Evolutionary conservation across 805 yeast species (phyloP).

Genomic region (Metschnikowia lunata): DNA sequence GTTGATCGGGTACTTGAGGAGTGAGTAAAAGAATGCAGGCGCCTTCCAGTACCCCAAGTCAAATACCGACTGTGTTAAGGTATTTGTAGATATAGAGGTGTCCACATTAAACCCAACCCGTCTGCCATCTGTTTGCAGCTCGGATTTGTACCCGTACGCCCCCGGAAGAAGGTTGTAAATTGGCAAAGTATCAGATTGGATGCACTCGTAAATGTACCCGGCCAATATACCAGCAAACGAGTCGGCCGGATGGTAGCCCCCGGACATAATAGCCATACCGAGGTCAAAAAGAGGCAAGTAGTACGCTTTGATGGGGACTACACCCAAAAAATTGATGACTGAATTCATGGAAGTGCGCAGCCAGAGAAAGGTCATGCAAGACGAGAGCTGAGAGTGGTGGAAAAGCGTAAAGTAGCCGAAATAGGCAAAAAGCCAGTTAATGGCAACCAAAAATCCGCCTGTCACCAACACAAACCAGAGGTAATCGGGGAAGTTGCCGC

Average conservation of each 20-base stretch:
- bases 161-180: conserved; percentile 36
- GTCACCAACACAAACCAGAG: conserved; percentile 49
- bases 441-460: conserved; percentile 43
- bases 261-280: conserved; percentile 32
- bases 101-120: conserved; percentile 29
- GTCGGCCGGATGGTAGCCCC: conserved; percentile 38
- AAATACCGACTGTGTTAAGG: conserved; percentile 31
- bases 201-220: conserved; percentile 58
- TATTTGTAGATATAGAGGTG: conserved; percentile 7
- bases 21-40: conserved; percentile 40
- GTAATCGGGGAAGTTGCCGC: conserved; percentile 49
- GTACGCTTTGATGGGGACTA: conserved; percentile 53
- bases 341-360: conserved; percentile 52
- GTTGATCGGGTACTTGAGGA: conserved; percentile 28
- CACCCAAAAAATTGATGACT: conserved; percentile 48
- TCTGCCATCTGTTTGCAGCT: conserved; percentile 5
- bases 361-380: conserved; percentile 61
- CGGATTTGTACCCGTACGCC: conserved; percentile 18
- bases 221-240: conserved; percentile 49
- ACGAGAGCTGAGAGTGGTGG: conserved; percentile 41
- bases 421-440: conserved; percentile 20
- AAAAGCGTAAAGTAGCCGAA: conserved; percentile 10
- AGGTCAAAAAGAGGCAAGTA: conserved; percentile 45
- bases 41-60: conserved; percentile 54
- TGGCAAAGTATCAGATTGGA: conserved; percentile 52